Evolutionary conservation across 1,139 yeast genomes (phyloP), one percentile per base, ranked within the genome.

Genomic region (Hemisphaericaspora subhashii): DNA sequence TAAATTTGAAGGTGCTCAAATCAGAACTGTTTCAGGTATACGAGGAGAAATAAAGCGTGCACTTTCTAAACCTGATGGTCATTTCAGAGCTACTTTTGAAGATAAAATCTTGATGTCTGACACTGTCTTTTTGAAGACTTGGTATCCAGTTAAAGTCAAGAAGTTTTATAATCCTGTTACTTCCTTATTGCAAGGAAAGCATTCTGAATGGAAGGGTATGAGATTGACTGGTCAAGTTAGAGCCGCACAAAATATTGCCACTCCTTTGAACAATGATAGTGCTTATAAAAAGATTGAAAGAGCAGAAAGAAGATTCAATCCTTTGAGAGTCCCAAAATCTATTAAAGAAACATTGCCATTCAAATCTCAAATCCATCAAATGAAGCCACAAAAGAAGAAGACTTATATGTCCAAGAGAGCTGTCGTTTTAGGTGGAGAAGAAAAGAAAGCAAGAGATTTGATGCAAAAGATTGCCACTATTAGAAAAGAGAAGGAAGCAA

Each of bases 41-140:
- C 73, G 98, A 53, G 99, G 99, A 60, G 98, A 94, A 62, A 90
- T 94, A 52, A 94, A 94, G 60, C 77, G 97, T 50, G 98, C 98
- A 0, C 71, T 94, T 46, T 79, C 96, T 6, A 86, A 86, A 51
- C 97, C 98, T 0, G 98, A 90, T 44, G 99, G 99, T n/a, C 83
- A 86, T 60, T 94, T 78, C 71, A 79, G 99, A 60, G 98, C 98
- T n/a, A 83, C 98, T 1, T 94, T 94, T 63, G 99, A 94, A 63
- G 99, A 94, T 60, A 92, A 90, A 66, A 79, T 92, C 28, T 74
- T 90, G 45, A 77, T 92, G 84, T 78, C 95, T 46, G 98, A 92
- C 62, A 86, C 87, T 37, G 77, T 94, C 11, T 84, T 92, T 53
- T 68, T 94, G 58, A 83, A 96, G 60, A 92, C 98, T 1, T 94